Base-by-base conservation (phyloP, 306 rosid species). In the Hippophae rhamnoides region DNA sequence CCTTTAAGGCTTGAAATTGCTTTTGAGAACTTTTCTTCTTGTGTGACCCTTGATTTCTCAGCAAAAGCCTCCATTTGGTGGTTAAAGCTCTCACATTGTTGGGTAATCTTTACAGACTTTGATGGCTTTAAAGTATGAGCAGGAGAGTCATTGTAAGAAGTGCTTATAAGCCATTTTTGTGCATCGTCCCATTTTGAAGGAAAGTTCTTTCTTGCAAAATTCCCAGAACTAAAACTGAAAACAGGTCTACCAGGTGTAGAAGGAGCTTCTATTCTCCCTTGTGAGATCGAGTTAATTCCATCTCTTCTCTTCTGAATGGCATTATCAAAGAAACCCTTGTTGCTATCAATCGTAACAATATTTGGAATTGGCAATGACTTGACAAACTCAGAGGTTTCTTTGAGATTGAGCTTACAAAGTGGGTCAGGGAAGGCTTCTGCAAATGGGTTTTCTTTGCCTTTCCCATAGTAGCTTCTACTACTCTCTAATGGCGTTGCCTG, bases 161-260 rank as follows among this genome's bases (percentile, higher is more conserved):
- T 79, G 60, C 82, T 82, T 14, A 88, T 81, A 38, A 93, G 90
- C 99, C 99, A 93, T 60, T 93, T 93, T 73, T 93, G 97, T 12
- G 99, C 99, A 72, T 93, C 95, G 64, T 88, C 99, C 99, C 99
- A 93, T 56, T 93, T 93, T 9, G 97, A 93, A 69, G 97, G 99
- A 47, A 93, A 78, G 57, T 55, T 79, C 57, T 89, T 93, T 49
- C 97, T 84, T 2, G 86, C 65, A 75, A 78, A 81, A 65, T 69
- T 86, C 44, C 78, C 66, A 42, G 74, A 72, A 41, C 80, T 82
- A 75, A 93, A 93, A 62, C 82, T 66, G 79, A 93, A 93, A 58
- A 89, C 79, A 0, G 99, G 94, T 48, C 99, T 84, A 3, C 97
- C 99, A 13, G 99, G 97, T 2, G 97, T 93, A 1, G 94, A 54